Evolutionary conservation across 345 rosid species (phyloP), one percentile per base, ranked within the genome.

Genomic region (Acer negundo): DNA sequence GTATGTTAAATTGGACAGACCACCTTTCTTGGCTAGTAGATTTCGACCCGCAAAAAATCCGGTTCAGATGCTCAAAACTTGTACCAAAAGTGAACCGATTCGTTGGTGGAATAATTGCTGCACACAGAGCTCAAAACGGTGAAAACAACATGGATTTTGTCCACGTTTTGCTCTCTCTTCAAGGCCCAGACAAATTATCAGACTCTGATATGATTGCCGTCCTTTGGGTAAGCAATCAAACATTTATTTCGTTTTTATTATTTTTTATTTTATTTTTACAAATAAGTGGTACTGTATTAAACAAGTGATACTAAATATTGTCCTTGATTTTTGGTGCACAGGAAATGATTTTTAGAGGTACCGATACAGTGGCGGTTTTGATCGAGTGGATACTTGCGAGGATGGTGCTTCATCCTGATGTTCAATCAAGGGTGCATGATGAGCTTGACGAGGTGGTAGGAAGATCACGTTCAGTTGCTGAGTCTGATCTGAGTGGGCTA

Each of bases 261-360:
- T 28, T 28, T 28, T 28, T 28, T 2, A 2, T 28, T 0, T 28
- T 28, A 3, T 31, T 31, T 31, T 3, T 31, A 31, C 3, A 6
- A 53, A 13, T 9, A 67, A 70, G 75, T 71, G 58, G 67, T 35
- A 3, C 35, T 31, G 5, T n/a, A n/a, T n/a, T n/a, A n/a, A n/a
- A n/a, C n/a, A n/a, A n/a, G n/a, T n/a, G n/a, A n/a, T n/a, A 62
- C 75, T 77, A 70, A 79, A 69, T 53, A 20, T 66, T 38, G 66
- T 20, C 65, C 28, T 16, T 42, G 70, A 38, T 59, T 49, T 42
- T 70, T 79, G 17, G 71, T 59, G 6, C 69, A 61, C 46, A 94
- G 98, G 98, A 94, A 77, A 94, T 93, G 98, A 85, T 94, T 74
- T 94, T 94, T 73, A 84, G 98, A 70, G 98, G 98, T 58, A 91